Evolutionary conservation across 2,329 filamentous ascomycete species (phyloP).

Genomic region (Penicillium aurantiogriseum): DNA sequence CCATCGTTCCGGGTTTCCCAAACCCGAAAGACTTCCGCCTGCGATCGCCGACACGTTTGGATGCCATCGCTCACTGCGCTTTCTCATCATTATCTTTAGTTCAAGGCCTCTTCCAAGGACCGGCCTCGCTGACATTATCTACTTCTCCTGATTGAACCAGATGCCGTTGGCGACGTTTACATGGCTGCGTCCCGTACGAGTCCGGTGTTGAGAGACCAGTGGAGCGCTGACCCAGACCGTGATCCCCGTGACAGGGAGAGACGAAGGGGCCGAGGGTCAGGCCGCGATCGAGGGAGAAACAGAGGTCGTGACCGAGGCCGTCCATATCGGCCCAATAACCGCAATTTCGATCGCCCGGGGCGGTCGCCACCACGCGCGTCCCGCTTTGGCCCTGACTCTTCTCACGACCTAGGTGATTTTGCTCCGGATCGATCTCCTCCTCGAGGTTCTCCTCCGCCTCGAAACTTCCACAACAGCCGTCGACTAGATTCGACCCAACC

Average conservation of each 20-base stretch:
- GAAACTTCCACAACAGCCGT: constrained; percentile 23
- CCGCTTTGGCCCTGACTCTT: constrained; percentile 32
- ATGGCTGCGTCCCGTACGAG: constrained; percentile 52
- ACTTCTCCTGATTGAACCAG: constrained; percentile 26
- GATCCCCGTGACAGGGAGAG: constrained; percentile 37
- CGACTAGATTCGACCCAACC: constrained; percentile 24
- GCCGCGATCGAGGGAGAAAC: constrained; percentile 39
- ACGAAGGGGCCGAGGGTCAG: constrained; percentile 44
- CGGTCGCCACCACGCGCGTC: constrained; percentile 40
- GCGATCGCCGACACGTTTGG: constrained; percentile 28
- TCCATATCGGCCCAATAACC: constrained; percentile 33
- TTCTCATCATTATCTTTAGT: constrained; percentile 11
- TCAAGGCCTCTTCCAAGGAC: constrained; percentile 11
- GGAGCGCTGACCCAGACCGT: constrained; percentile 47
- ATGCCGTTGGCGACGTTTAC: constrained; percentile 46
- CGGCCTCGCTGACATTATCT: constrained; percentile 6
- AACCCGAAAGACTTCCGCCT: constrained; percentile 31
- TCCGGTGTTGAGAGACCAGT: constrained; percentile 52
- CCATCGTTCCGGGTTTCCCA: constrained; percentile 28
- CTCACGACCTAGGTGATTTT: constrained; percentile 31
- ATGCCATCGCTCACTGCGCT: constrained; percentile 22
- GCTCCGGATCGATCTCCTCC: constrained; percentile 26
- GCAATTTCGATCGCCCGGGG: constrained; percentile 42
- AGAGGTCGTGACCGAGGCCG: constrained; percentile 43
- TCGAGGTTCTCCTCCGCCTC: constrained; percentile 29